A percentile compares a stretch with the other conserved stretches of the same genome.
Evolutionary conservation across 108 stramenopile species (phyloP).

Genomic region (Skeletonema menzelii): DNA sequence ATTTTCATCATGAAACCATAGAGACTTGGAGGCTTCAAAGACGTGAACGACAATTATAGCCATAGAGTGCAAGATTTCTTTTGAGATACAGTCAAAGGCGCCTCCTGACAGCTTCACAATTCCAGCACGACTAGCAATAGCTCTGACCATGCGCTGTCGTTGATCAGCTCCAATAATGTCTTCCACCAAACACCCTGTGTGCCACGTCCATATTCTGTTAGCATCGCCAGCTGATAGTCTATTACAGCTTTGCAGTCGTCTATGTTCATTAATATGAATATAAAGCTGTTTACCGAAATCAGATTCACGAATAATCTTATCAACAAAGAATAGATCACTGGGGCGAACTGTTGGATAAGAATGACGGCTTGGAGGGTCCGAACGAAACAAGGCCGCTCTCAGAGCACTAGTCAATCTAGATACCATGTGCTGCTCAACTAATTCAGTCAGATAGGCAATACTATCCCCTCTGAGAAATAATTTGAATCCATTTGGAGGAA

Average conservation of each 20-base stretch:
- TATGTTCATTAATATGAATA: too few relatives aligned
- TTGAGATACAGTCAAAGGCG: constrained; percentile 2
- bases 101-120: constrained; percentile 13
- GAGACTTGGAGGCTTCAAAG: constrained; percentile 3
- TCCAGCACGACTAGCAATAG: constrained; percentile 12
- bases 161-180: neutral
- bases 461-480: neutral
- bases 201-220: neutral
- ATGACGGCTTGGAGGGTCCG: neutral
- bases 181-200: neutral
- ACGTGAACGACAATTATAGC: neutral
- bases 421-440: constrained; percentile 2
- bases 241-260: neutral
- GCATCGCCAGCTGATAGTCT: neutral
- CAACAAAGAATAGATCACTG: neutral
- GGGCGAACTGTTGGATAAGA: neutral
- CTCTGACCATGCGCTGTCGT: neutral
- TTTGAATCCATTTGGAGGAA: neutral
- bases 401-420: neutral
- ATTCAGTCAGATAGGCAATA: neutral
- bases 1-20: neutral
- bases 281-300: too few relatives aligned
- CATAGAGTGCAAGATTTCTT: constrained; percentile 16
- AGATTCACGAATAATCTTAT: neutral
- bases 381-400: neutral